Evolutionary conservation across 148 eudicot genomes (phyloP).

Genomic region (Nepenthes gracilis): DNA sequence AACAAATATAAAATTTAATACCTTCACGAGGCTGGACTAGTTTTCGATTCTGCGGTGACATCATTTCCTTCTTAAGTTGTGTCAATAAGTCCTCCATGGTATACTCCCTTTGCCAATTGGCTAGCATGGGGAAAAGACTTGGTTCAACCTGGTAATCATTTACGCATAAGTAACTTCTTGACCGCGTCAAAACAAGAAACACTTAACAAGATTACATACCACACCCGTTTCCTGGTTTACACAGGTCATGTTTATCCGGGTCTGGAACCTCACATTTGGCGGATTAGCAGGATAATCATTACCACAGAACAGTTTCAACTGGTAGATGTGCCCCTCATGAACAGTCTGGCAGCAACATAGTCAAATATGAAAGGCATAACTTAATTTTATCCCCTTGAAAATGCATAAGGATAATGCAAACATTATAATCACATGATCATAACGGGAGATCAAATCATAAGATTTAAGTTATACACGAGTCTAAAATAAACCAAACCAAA

Average conservation of each 20-base stretch:
- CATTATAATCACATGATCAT: no score
- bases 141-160: conserved; percentile 33
- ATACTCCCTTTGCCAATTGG: conserved; percentile 36
- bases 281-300: neutral
- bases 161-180: neutral
- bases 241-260: conserved; percentile 9
- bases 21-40: conserved; percentile 51
- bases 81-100: conserved; percentile 46
- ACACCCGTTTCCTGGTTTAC: conserved; percentile 2
- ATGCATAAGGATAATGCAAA: no score
- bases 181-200: neutral
- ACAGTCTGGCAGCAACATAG: neutral
- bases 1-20: conserved; percentile 5
- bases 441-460: no score
- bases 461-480: no score
- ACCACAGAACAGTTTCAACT: conserved; percentile 2
- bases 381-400: neutral
- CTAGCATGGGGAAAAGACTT: conserved; percentile 38
- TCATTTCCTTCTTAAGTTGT: conserved; percentile 49
- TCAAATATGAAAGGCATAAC: neutral
- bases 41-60: conserved; percentile 43
- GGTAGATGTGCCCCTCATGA: conserved; percentile 1
- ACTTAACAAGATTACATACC: conserved; percentile 1
- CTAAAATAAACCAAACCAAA: neutral
- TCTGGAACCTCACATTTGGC: neutral